Evolutionary conservation across 116 monocot genomes (phyloP).

Genomic region (Posidonia oceanica): DNA sequence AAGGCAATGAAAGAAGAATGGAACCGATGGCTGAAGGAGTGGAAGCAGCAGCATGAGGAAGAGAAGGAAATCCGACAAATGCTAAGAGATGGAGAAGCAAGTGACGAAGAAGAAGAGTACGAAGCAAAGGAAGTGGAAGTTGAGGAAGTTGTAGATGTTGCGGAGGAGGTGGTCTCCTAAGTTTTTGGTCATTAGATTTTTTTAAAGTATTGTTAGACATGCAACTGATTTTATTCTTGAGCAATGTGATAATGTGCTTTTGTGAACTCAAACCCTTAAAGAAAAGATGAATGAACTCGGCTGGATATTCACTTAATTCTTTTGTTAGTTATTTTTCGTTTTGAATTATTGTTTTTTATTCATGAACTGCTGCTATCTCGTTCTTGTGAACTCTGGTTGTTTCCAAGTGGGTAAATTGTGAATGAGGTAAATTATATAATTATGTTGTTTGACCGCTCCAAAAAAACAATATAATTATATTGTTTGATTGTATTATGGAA

Average conservation of each 20-base stretch:
- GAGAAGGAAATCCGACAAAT: constrained; percentile 36
- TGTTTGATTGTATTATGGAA: no score
- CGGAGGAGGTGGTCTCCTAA: constrained; percentile 29
- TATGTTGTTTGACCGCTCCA: no score
- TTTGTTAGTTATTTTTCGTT: no score
- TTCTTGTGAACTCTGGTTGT: no score
- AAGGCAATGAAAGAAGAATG: constrained; percentile 70
- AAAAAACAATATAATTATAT: no score
- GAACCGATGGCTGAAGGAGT: constrained; percentile 51
- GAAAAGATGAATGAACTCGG: no score
- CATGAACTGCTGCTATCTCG: no score
- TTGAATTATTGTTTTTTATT: no score
- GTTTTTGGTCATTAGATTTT: neutral
- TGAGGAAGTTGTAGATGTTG: constrained; percentile 57
- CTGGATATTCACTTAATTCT: no score
- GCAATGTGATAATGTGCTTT: neutral
- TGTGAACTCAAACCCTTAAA: no score
- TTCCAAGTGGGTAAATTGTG: no score
- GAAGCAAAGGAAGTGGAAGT: constrained; percentile 81
- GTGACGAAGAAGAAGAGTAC: constrained; percentile 75
- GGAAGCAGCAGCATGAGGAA: constrained; percentile 69
- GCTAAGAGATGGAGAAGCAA: constrained; percentile 72
- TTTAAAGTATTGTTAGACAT: neutral
- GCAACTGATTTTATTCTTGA: neutral
- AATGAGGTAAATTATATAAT: no score